phyloP scores from a whole-genome alignment of 495 filamentous ascomycete species.

The Penicillium psychrofluorescens region DNA sequence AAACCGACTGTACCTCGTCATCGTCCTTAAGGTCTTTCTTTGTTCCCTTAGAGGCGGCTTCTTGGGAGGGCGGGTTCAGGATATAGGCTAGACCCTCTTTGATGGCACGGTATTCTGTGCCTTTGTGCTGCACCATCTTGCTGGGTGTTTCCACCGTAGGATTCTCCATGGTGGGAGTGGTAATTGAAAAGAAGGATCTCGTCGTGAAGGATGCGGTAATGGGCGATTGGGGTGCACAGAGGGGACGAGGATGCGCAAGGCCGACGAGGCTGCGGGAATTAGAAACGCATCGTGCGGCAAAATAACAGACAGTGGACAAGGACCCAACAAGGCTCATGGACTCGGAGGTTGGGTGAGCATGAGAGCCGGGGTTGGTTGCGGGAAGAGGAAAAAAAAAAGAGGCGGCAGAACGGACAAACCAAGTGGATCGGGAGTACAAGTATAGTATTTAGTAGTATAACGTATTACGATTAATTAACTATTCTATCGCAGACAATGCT shows the following conservation, averaged over 20 bases:
- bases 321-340: not conserved
- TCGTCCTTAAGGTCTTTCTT: constrained; percentile 37
- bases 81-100: constrained; percentile 65
- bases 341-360: not conserved
- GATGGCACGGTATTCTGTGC: constrained; percentile 52
- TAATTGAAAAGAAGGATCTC: not conserved
- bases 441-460: too few species aligned
- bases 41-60: constrained; percentile 35
- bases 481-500: constrained; percentile 2
- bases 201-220: not conserved
- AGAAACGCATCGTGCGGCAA: not conserved
- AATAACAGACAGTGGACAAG: not conserved
- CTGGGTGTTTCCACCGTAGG: constrained; percentile 1
- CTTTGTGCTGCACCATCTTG: constrained; percentile 29
- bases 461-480: too few species aligned
- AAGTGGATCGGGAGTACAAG: too few species aligned
- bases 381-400: not conserved
- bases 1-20: constrained; percentile 67
- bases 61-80: constrained; percentile 47
- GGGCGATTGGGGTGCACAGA: too few species aligned
- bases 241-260: too few species aligned
- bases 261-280: not conserved
- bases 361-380: too few species aligned
- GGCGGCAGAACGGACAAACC: not conserved
- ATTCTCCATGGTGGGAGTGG: constrained; percentile 9